These are phyloP conservation scores for Ciborinia camelliae DNA, from an alignment of 2,329 filamentous ascomycete genomes.

Conservation along the genomic window DNA sequence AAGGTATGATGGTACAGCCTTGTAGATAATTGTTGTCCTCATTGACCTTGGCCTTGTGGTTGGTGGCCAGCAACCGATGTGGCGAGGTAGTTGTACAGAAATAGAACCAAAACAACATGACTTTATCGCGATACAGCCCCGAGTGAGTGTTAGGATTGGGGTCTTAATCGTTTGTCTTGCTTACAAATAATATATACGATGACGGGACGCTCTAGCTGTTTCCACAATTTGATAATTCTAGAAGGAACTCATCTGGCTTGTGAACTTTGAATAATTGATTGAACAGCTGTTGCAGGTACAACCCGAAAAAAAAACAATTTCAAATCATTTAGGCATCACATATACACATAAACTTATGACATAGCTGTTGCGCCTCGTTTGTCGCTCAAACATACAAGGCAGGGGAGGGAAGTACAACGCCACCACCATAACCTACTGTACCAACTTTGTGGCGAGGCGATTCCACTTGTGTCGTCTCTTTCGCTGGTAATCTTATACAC, in stretches of 20 bases:
- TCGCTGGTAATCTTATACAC: too few species aligned
- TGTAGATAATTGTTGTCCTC: conserved; percentile 5
- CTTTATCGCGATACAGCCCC: neutral
- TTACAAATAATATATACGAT: neutral
- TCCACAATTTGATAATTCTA: neutral
- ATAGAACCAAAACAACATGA: conserved; percentile 9
- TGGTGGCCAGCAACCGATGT: neutral
- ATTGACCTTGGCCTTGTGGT: neutral
- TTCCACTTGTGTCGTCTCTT: neutral
- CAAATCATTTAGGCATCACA: neutral
- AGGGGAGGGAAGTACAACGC: neutral
- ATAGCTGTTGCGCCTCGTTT: neutral
- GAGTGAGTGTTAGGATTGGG: neutral
- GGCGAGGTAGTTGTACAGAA: conserved; percentile 5
- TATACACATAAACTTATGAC: neutral
- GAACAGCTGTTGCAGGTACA: too few species aligned
- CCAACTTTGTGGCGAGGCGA: neutral
- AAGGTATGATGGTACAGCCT: neutral
- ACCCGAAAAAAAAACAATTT: too few species aligned
- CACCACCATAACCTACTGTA: too few species aligned
- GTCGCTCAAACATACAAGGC: neutral
- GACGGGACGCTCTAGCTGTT: neutral
- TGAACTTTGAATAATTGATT: neutral
- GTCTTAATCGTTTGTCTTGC: neutral
- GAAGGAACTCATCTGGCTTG: neutral